phyloP scores from a whole-genome alignment of 257 asterid species.

The Nicotiana knightiana region DNA sequence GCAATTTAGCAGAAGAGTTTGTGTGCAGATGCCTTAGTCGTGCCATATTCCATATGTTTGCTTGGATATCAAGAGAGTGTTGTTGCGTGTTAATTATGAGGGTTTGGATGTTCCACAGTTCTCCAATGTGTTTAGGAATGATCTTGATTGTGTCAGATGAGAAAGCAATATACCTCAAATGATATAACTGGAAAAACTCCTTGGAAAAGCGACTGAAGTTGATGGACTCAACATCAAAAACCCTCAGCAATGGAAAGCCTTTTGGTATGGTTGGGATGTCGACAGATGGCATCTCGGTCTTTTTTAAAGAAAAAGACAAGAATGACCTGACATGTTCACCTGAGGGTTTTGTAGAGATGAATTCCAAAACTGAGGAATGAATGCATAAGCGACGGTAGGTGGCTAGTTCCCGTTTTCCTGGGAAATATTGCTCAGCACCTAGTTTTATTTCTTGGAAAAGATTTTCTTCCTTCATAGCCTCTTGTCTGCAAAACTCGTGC shows the following conservation, averaged over 20 bases:
- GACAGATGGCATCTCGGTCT: slow-evolving; percentile 6
- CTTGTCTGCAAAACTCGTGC: slow-evolving; percentile 30
- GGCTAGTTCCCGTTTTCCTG: slow-evolving; percentile 5
- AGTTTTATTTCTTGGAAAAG: slow-evolving; percentile 34
- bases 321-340: slow-evolving; percentile 34
- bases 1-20: slow-evolving; percentile 19
- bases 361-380: slow-evolving; percentile 19
- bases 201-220: slow-evolving; percentile 18
- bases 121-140: slow-evolving; percentile 12
- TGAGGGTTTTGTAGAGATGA: slow-evolving; percentile 8
- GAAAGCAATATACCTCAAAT: slow-evolving; percentile 22
- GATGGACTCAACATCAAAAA: slow-evolving; percentile 23
- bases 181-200: slow-evolving; percentile 13
- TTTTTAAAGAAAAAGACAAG: slow-evolving; percentile 23
- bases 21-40: slow-evolving; percentile 21
- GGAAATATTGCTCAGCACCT: slow-evolving; percentile 7
- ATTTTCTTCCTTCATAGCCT: slow-evolving; percentile 26
- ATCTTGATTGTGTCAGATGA: slow-evolving; percentile 13
- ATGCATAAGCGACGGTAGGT: slow-evolving; percentile 38
- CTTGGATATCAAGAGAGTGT: slow-evolving; percentile 14
- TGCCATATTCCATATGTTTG: slow-evolving; percentile 18
- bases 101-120: slow-evolving; percentile 21
- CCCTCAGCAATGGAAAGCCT: slow-evolving; percentile 26
- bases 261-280: slow-evolving; percentile 18
- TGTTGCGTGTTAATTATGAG: slow-evolving; percentile 13